Evolutionary conservation across 441 rosid species (phyloP).

Genomic region (Syzygium syzygioides): DNA sequence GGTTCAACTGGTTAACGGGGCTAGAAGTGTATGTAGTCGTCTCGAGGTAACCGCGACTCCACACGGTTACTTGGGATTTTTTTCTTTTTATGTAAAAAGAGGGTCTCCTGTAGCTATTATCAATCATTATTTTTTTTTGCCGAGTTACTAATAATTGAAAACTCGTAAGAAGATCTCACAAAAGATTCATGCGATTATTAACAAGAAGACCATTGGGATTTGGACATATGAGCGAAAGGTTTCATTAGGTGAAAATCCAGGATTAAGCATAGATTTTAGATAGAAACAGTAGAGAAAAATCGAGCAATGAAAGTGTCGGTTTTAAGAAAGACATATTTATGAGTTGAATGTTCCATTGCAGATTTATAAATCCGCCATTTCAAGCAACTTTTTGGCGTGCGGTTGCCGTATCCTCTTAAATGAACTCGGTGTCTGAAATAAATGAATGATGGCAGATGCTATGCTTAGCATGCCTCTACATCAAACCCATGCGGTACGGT

Average conservation of each 20-base stretch:
- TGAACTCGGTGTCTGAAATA: background rate
- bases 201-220: background rate
- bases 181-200: background rate
- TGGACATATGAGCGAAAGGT: background rate
- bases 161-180: background rate
- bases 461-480: background rate
- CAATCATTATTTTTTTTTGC: background rate
- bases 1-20: background rate
- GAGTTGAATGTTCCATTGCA: background rate
- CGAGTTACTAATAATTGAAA: background rate
- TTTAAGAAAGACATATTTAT: background rate
- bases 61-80: no score
- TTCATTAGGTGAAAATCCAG: background rate
- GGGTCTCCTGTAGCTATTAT: no score
- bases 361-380: fast-evolving
- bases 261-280: background rate
- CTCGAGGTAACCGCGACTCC: no score
- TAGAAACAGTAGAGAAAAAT: background rate
- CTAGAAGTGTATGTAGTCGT: no score
- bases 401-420: background rate
- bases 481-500: background rate
- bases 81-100: no score
- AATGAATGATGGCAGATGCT: background rate
- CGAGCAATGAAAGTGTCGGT: fast-evolving
- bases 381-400: fast-evolving